Percentiles rank a stretch among this genome's conserved stretches.
These are phyloP conservation scores for Chrysanthemum seticuspe DNA, from an alignment of 129 eudicot genomes.

Conservation along the genomic window DNA sequence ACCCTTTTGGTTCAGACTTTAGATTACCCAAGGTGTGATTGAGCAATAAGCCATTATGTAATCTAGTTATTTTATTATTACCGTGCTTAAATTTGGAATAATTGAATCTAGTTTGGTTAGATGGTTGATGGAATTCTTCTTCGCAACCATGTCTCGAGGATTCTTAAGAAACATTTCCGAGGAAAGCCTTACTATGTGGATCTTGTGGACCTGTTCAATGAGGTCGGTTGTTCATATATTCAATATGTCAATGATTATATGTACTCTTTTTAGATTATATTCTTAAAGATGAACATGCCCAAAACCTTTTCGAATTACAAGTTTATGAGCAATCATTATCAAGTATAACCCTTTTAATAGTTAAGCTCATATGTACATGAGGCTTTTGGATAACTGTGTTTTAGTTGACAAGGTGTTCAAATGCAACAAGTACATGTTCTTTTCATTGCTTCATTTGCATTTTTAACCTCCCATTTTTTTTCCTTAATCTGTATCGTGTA, in stretches of 20 bases:
- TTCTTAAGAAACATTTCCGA: constrained; percentile 79
- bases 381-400: no score
- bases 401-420: no score
- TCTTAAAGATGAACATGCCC: no score
- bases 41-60: constrained; percentile 1
- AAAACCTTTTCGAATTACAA: no score
- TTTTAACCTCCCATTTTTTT: no score
- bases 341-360: no score
- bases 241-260: constrained; percentile 11
- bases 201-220: constrained; percentile 78
- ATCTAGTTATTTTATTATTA: constrained; percentile 12
- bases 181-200: constrained; percentile 76
- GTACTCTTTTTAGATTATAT: not conserved
- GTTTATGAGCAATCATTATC: no score
- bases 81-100: constrained; percentile 12
- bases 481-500: no score
- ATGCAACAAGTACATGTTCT: not conserved
- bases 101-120: constrained; percentile 71
- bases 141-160: constrained; percentile 83
- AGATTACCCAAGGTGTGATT: constrained; percentile 70
- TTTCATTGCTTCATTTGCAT: no score
- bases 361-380: no score
- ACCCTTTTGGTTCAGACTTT: constrained; percentile 87
- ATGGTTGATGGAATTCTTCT: constrained; percentile 89
- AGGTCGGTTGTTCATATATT: constrained; percentile 42